phyloP scores from a whole-genome alignment of 2,329 filamentous ascomycete species.

The Hypocreales sp. region DNA sequence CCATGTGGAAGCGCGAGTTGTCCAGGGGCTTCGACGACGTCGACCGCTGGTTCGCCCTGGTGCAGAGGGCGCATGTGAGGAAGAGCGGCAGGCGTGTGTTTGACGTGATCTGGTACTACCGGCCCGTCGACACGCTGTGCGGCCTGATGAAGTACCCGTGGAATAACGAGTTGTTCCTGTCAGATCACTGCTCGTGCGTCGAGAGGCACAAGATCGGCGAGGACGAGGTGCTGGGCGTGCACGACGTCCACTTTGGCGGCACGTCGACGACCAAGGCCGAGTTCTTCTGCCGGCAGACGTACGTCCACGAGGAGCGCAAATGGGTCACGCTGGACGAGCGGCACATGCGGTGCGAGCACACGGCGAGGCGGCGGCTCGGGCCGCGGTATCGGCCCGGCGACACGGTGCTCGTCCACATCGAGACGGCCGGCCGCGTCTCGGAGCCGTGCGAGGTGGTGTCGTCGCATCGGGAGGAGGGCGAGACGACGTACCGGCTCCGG shows the following conservation, averaged over 20 bases:
- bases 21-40: constrained; percentile 25
- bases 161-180: constrained; percentile 60
- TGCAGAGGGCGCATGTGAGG: constrained; percentile 36
- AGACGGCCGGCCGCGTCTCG: constrained; percentile 18
- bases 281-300: constrained; percentile 59
- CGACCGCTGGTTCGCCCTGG: constrained; percentile 54
- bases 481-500: constrained; percentile 25
- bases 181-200: constrained; percentile 58
- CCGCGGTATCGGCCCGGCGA: constrained; percentile 34
- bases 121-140: constrained; percentile 55
- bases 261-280: constrained; percentile 28
- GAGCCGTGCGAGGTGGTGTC: constrained; percentile 46
- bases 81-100: constrained; percentile 27
- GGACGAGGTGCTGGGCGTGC: constrained; percentile 39
- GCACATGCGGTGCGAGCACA: constrained; percentile 39
- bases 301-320: constrained; percentile 39
- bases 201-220: constrained; percentile 29
- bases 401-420: constrained; percentile 34
- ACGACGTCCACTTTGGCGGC: constrained; percentile 42
- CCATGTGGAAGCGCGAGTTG: constrained; percentile 38
- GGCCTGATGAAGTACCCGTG: constrained; percentile 52
- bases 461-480: constrained; percentile 6
- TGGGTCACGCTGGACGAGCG: constrained; percentile 42
- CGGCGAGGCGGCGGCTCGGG: constrained; percentile 5
- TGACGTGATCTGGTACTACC: constrained; percentile 61